Evolutionary conservation across 495 filamentous ascomycete species (phyloP).

Genomic region (Xylona heveae): DNA sequence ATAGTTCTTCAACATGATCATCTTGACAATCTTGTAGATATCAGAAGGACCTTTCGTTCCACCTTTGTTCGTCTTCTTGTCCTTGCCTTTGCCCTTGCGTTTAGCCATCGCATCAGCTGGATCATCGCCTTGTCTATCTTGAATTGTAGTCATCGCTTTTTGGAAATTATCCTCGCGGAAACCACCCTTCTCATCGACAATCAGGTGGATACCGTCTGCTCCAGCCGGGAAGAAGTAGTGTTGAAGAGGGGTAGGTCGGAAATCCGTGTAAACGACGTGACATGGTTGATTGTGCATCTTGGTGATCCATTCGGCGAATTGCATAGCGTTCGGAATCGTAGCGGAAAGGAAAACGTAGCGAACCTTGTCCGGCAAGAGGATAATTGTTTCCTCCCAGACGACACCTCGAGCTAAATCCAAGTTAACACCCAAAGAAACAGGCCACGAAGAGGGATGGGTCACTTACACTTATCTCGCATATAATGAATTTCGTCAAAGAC

Average conservation of each 20-base stretch:
- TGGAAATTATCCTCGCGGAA: slow-evolving; percentile 97
- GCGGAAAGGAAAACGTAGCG: slow-evolving; percentile 95
- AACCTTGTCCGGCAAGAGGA: slow-evolving; percentile 90
- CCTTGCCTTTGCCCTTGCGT: slow-evolving; percentile 66
- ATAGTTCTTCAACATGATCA: slow-evolving; percentile 92
- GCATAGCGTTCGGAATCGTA: slow-evolving; percentile 98
- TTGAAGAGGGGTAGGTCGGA: slow-evolving; percentile 85
- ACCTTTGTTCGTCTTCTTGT: slow-evolving; percentile 79
- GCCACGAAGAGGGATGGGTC: slow-evolving; percentile 1
- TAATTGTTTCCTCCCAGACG: slow-evolving; percentile 98
- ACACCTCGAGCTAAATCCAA: slow-evolving; percentile 48
- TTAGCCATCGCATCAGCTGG: slow-evolving; percentile 56
- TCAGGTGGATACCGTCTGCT: slow-evolving; percentile 77
- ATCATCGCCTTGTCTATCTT: slow-evolving; percentile 74
- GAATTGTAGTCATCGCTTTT: slow-evolving; percentile 73
- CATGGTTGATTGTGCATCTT: slow-evolving; percentile 94
- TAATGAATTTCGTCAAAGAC: slow-evolving; percentile 98
- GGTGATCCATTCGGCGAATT: slow-evolving; percentile 96
- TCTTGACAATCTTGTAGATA: slow-evolving; percentile 91
- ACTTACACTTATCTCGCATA: slow-evolving; percentile 62
- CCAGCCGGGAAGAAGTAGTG: slow-evolving; percentile 95
- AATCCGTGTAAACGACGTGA: slow-evolving; percentile 97
- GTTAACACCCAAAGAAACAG: slow-evolving; percentile 6
- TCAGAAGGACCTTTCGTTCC: slow-evolving; percentile 53
- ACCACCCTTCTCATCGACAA: slow-evolving; percentile 87